Base-by-base conservation (phyloP, 352 stramenopile genomes). In the Pythium chondricola region DNA sequence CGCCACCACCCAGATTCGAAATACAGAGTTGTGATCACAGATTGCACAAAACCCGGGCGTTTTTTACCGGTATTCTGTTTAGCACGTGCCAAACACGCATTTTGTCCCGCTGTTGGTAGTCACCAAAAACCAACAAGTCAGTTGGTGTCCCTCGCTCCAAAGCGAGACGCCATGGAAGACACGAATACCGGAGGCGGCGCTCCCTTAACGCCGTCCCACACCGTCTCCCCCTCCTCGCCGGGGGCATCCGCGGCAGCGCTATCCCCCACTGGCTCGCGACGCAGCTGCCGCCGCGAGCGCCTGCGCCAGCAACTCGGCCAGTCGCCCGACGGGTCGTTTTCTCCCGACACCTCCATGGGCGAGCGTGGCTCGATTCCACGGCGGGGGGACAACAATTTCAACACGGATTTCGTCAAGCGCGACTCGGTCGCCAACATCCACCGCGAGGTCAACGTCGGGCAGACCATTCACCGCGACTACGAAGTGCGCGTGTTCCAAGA, bases 401-500 rank as follows among this genome's bases (percentile, higher is more conserved):
- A 14, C 25, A 67, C 68, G 21, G 68, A 85, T 26, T 79, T 81
- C 43, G 58, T 52, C 29, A 67, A 64, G 40, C 66, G 69, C 43
- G 64, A 65, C 20, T 77, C 66, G 39, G 64, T 71, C 1, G 58
- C 45, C 16, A 69, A 74, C 22, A 74, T 74, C 40, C 56, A 62
- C 11, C 56, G 57, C 6, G 60, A 76, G 14, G 57, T 68, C 6
- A 16, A 60, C 20, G 46, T 60, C 56, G 55, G 40, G 33, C 58
- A 43, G 21, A 77, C 74, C 39, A 57, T 59, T 22, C 67, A 85
- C 44, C 43, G 65, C 11, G 77, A 86, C 48, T 69, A 71, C 11
- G 69, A 91, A 55, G 82, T 91, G 35, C 65, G 79, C 35, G 74
- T 91, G 57, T 91, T 91, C 61, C 66, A 85, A 5, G 74, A 88